Percentiles rank a stretch among this genome's conserved stretches.
Conservation (phyloP, 2,329 filamentous ascomycete genomes). For the Aspergillus quadrilineatus region DNA sequence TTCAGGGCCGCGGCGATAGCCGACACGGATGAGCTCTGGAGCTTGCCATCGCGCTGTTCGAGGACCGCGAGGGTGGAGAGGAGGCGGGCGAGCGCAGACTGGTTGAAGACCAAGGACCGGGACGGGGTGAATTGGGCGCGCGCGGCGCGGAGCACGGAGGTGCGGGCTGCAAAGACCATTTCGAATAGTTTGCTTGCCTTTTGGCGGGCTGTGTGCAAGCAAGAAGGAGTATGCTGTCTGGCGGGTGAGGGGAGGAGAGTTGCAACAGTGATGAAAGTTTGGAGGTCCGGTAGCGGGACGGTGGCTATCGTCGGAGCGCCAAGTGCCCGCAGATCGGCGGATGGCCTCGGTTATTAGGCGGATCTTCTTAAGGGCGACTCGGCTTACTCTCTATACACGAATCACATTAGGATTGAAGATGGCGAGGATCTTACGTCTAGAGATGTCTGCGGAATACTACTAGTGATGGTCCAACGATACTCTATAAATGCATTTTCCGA, state of each 20-base stretch:
- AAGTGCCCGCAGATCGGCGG: conserved; percentile 36
- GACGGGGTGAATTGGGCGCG: conserved; percentile 48
- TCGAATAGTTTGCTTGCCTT: neutral
- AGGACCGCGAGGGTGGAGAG: conserved; percentile 87
- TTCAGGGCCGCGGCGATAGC: conserved; percentile 83
- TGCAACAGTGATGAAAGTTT: conserved; percentile 6
- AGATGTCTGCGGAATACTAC: neutral
- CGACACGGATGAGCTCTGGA: conserved; percentile 78
- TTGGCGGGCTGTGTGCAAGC: neutral
- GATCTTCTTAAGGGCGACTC: neutral
- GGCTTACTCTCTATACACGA: neutral
- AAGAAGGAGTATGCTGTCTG: neutral
- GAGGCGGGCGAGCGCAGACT: conserved; percentile 63
- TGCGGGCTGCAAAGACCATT: conserved; percentile 39
- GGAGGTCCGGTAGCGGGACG: conserved; percentile 13
- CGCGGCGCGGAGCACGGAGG: conserved; percentile 44
- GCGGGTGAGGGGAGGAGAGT: neutral
- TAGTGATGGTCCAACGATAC: neutral
- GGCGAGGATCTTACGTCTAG: neutral
- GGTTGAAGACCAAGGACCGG: conserved; percentile 36
- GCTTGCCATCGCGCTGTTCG: conserved; percentile 86
- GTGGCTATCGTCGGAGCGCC: conserved; percentile 38
- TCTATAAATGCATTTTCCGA: conserved; percentile 16
- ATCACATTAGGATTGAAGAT: neutral
- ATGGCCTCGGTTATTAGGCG: conserved; percentile 33